Conservation (phyloP, 1,139 yeast genomes). For the Nakaseomyces uthaithaninus region DNA sequence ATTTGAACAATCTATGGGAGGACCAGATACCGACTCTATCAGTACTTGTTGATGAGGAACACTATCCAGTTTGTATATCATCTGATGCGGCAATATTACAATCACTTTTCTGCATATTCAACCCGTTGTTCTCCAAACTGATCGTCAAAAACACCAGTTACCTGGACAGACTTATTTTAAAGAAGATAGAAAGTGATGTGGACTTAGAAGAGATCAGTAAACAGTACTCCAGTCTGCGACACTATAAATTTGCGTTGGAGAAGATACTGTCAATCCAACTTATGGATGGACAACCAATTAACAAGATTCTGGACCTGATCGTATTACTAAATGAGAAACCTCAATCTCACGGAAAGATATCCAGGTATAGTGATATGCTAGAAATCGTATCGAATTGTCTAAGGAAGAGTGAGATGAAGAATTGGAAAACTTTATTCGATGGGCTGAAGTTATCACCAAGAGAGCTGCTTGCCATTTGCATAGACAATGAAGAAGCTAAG, state of each 20-base stretch:
- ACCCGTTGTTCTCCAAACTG: conserved; percentile 16
- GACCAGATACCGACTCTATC: conserved; percentile 13
- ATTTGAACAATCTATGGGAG: conserved; percentile 24
- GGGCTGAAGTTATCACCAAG: conserved; percentile 36
- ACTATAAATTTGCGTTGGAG: conserved; percentile 29
- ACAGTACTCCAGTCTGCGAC: conserved; percentile 19
- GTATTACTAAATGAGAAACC: conserved; percentile 12
- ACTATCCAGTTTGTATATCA: conserved; percentile 27
- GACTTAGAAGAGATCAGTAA: conserved; percentile 17
- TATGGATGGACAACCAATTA: conserved; percentile 38
- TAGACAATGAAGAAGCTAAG: conserved; percentile 37
- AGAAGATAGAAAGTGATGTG: conserved; percentile 15
- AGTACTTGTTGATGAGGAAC: conserved; percentile 21
- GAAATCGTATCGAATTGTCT: conserved; percentile 50
- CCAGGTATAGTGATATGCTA: conserved; percentile 32
- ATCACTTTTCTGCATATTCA: conserved; percentile 22
- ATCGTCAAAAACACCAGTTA: conserved; percentile 25
- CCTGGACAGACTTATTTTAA: conserved; percentile 25
- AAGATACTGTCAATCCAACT: conserved; percentile 32
- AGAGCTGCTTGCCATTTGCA: conserved; percentile 33
- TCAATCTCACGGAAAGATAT: conserved; percentile 9
- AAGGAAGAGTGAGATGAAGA: conserved; percentile 56
- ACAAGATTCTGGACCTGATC: conserved; percentile 41
- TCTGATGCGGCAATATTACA: conserved; percentile 26
- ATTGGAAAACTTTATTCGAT: conserved; percentile 50